Conservation (phyloP, 768 basidiomycete genomes). For the Chalciporus sphaerocephalus region DNA sequence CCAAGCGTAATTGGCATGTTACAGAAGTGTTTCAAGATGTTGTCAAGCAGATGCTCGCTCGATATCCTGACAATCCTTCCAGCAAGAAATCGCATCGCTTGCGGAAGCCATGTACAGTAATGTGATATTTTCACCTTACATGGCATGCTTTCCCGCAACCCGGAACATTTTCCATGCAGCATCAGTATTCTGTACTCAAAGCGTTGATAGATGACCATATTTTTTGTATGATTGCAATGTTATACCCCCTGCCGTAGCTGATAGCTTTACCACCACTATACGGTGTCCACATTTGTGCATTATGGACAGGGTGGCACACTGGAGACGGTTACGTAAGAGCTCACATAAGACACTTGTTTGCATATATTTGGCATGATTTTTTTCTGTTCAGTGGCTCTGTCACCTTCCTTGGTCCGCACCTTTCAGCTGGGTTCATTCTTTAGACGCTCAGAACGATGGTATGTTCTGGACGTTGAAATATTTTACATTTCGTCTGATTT, state of each 20-base stretch:
- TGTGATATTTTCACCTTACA: constrained; percentile 26
- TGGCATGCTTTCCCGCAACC: neutral
- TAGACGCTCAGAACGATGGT: constrained; percentile 20
- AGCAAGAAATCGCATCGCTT: constrained; percentile 29
- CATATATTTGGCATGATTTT: constrained; percentile 6
- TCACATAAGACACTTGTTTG: constrained; percentile 5
- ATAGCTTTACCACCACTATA: neutral
- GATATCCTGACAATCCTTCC: constrained; percentile 49
- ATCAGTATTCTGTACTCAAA: neutral
- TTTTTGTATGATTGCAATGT: neutral
- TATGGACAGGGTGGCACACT: no score
- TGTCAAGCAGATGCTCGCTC: constrained; percentile 65
- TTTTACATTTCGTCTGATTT: neutral
- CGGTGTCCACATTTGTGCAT: no score
- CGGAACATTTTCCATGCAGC: neutral
- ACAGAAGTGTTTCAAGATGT: constrained; percentile 75
- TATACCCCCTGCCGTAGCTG: neutral
- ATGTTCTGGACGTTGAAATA: neutral
- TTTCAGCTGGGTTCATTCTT: neutral
- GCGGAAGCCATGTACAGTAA: constrained; percentile 34
- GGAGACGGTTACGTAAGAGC: no score
- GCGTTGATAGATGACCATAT: neutral
- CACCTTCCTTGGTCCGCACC: constrained; percentile 9
- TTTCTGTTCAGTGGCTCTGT: constrained; percentile 18
- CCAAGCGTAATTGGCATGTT: constrained; percentile 80